Percentiles rank a stretch among this genome's conserved stretches.
Evolutionary conservation across 176 grass and related monocot genomes (phyloP).

Genomic region (Carex littledalei): DNA sequence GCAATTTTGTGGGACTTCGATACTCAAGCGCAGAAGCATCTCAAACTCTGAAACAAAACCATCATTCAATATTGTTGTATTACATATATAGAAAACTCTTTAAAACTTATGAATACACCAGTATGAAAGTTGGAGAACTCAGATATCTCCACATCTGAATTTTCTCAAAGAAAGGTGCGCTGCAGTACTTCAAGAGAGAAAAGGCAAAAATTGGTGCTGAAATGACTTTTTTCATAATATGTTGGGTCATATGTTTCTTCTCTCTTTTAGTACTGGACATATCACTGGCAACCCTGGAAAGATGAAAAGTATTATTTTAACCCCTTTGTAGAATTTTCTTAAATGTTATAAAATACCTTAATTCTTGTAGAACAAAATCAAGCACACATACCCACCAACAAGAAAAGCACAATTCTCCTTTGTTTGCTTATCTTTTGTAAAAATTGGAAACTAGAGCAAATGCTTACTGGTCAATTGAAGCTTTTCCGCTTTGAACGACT

Average conservation of each 20-base stretch:
- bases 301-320: neutral
- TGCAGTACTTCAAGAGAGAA: neutral
- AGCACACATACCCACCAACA: too few relatives aligned
- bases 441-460: neutral
- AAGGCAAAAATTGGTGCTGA: neutral
- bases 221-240: neutral
- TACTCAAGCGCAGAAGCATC: too few relatives aligned
- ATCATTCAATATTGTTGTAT: too few relatives aligned
- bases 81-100: too few relatives aligned
- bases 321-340: neutral
- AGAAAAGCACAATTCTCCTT: too few relatives aligned
- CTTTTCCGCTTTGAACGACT: constrained; percentile 26
- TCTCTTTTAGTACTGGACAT: neutral
- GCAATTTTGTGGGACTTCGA: too few relatives aligned
- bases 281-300: too few relatives aligned
- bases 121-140: too few relatives aligned
- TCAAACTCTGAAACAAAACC: too few relatives aligned
- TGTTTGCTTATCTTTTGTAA: neutral
- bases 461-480: constrained; percentile 31
- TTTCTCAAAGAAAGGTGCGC: too few relatives aligned
- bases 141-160: too few relatives aligned
- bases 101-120: too few relatives aligned
- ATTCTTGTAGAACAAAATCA: neutral
- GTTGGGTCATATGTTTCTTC: neutral
- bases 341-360: neutral